Percentiles rank a stretch among this genome's conserved stretches.
Evolutionary conservation across 2,329 filamentous ascomycete species (phyloP).

Genomic region (Aspergillus texensis): DNA sequence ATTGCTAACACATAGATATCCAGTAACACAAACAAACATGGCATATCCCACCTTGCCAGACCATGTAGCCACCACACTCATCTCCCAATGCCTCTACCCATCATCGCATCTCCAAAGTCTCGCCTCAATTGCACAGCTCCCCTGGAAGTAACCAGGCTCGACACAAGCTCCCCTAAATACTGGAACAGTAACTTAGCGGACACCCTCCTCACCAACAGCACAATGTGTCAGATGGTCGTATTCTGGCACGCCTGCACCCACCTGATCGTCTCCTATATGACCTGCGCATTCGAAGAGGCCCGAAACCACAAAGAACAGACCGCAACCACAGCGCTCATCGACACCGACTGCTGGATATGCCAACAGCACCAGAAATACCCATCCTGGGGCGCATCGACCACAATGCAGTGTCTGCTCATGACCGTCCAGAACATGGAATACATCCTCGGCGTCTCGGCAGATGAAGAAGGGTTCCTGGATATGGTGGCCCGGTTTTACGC

Average conservation of each 20-base stretch:
- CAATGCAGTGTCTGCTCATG: not conserved
- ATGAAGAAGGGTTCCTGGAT: slow-evolving; percentile 7
- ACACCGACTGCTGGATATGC: slow-evolving; percentile 10
- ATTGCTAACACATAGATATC: no score
- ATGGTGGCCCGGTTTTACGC: slow-evolving; percentile 14
- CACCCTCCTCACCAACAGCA: not conserved
- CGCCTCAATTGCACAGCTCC: not conserved
- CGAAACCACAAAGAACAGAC: not conserved
- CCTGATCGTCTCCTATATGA: not conserved
- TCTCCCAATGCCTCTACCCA: not conserved
- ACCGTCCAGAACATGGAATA: slow-evolving; percentile 1
- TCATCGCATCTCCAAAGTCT: not conserved
- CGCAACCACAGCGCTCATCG: slow-evolving; percentile 3
- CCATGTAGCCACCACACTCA: not conserved
- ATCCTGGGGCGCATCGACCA: not conserved
- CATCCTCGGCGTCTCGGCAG: slow-evolving; percentile 8
- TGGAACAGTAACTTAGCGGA: not conserved
- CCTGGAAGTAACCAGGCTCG: not conserved
- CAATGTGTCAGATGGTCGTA: slow-evolving; percentile 11
- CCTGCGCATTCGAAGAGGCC: slow-evolving; percentile 8
- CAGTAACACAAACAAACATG: not conserved
- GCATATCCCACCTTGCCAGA: not conserved
- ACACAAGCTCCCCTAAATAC: not conserved
- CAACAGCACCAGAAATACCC: not conserved
- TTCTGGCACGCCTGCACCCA: slow-evolving; percentile 15